Evolutionary conservation across 352 stramenopile species (phyloP), one percentile per base, ranked within the genome.

Genomic region (Pythium monospermum): DNA sequence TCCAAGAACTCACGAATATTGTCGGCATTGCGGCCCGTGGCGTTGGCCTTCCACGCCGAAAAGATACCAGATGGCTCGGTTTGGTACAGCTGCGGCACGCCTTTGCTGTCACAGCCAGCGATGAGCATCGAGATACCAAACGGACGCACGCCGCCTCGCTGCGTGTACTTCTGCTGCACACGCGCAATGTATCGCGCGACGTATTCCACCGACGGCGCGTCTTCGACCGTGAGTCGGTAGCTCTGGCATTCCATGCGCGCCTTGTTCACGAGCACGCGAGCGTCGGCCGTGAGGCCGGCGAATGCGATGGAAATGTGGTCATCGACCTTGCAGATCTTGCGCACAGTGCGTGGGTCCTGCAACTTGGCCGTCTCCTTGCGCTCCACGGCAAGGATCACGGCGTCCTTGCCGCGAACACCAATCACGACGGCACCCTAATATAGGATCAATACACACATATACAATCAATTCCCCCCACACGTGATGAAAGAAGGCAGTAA

Each of bases 281-380:
- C 96, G 69, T 99, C 97, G 44, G 97, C 96, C 15, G 91, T 99
- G 21, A 99, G 89, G 26, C 97, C 97, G 4, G 96, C 96, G 73
- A 99, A 99, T 40, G 96, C 97, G 50, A 99, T 88, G 49, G 96
- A 97, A 32, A 98, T 96, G 69, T 98, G 87, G 59, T 98, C 91
- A 70, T 99, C 97, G 45, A 99, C 77, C 59, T 98, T 97, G 50
- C 96, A 96, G 68, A 99, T 99, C 85, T 99, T 99, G 66, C 96
- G 91, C 62, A 99, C 98, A 0, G 96, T 99, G 57, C 96, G 87
- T 23, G 96, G 83, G 68, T 99, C 97, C 72, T 99, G 94, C 23
- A 98, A 78, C 68, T 93, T 93, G 44, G 85, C 83, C 26, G 82
- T 90, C 54, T 91, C 83, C 70, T 92, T 88, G 53, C 85, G 80